Percentiles rank a stretch among this genome's conserved stretches.
Conservation (phyloP, 1,284 basidiomycete species). For the Fistulina hepatica region DNA sequence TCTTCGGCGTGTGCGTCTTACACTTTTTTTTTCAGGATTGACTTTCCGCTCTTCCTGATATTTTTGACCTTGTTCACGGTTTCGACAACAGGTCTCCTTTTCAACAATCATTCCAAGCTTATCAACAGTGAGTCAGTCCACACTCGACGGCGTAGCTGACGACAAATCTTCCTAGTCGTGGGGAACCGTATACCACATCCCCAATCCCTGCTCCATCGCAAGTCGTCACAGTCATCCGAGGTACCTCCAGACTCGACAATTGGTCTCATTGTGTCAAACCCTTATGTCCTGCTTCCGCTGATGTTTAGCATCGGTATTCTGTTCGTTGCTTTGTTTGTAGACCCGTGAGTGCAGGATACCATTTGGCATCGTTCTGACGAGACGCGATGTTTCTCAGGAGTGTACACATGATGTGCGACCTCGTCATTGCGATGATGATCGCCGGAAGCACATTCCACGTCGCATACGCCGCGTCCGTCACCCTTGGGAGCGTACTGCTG, state of each 20-base stretch:
- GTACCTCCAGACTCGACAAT: constrained; percentile 27
- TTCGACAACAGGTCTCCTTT: constrained; percentile 40
- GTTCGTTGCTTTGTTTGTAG: constrained; percentile 32
- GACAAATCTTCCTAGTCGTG: constrained; percentile 29
- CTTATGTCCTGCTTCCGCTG: constrained; percentile 34
- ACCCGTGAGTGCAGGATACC: constrained; percentile 32
- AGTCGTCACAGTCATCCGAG: constrained; percentile 23
- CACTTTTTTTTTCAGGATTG: constrained; percentile 35
- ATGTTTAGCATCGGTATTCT: constrained; percentile 34
- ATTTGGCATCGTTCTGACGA: not conserved
- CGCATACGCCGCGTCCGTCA: constrained; percentile 69
- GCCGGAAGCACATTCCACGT: constrained; percentile 70
- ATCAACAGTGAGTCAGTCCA: constrained; percentile 43
- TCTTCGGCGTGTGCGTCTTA: constrained; percentile 1
- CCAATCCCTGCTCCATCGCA: constrained; percentile 31
- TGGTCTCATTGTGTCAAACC: constrained; percentile 40
- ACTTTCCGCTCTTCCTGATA: constrained; percentile 56
- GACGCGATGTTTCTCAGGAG: constrained; percentile 35
- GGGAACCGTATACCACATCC: constrained; percentile 45
- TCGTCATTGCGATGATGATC: constrained; percentile 62
- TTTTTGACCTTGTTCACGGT: constrained; percentile 48
- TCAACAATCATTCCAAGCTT: constrained; percentile 59
- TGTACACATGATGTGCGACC: constrained; percentile 60
- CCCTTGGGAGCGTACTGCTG: constrained; percentile 73
- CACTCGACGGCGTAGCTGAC: constrained; percentile 1